Evolutionary conservation across 2,329 filamentous ascomycete genomes (phyloP), one percentile per base, ranked within the genome.

Genomic region (Didymella pinodella): DNA sequence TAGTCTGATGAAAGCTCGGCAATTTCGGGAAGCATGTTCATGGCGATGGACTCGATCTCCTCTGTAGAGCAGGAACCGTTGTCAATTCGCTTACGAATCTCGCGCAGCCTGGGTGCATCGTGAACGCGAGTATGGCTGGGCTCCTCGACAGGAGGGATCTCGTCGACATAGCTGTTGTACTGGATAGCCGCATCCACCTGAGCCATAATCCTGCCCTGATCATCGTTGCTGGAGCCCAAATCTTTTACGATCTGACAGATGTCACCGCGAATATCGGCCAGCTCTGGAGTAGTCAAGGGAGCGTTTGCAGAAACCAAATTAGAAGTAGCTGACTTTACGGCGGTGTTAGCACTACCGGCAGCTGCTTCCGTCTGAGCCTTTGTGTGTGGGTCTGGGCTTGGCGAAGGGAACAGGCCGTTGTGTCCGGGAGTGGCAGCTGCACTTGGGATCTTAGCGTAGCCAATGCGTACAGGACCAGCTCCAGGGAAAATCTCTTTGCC

Each of bases 401-500:
- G 93, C 1, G 93, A 96, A 12, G 92, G 91, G 75, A 92, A 93
- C n/a, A 88, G 85, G 31, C 93, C 92, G 71, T 94, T 93, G 54
- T 92, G 89, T 18, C 92, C 93, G 52, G 95, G 94, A 0, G 95
- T 97, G 64, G 92, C 84, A 51, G 93, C 92, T 45, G 91, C 89
- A 48, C 92, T 96, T 20, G 93, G 93, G 26, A 95, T 94, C 80
- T 99, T 99, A 34, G 95, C 95, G 78, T 96, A 99, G 71, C 96
- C 96, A 76, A 99, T 98, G 51, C 94, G 87, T 57, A 98, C 92
- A 16, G 94, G 93, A 1, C 95, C 95, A 57, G 93, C 93, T 54
- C 95, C 95, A 8, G 95, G 95, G 82, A 99, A 99, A 61, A 99
- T 97, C 77, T 99, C 95, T 78, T 97, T 97, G 70, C 93, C 93